Evolutionary conservation across 371 early-diverging fungal genomes (phyloP), one percentile per base, ranked within the genome.

Genomic region (Rhizopus sp.): DNA sequence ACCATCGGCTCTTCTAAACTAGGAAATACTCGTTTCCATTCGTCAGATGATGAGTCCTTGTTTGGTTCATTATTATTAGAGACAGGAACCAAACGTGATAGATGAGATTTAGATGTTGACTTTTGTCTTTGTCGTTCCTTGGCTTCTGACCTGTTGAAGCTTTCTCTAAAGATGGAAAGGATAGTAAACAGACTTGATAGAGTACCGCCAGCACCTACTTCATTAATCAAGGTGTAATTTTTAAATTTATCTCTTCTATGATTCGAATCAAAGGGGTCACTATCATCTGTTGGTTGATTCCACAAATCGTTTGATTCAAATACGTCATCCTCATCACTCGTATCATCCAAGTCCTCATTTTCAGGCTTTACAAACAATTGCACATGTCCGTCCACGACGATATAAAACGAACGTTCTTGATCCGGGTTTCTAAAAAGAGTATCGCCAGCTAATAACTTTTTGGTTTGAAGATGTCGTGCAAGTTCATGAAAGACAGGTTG

Each of bases 401-500:
- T 91, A 66, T 92, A 95, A 69, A 97, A 97, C 10, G 84, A 89
- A 40, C 78, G 70, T 59, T 86, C 87, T 47, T 92, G 88, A 33
- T 87, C 87, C 30, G 86, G 88, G 56, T 87, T 78, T 66, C 88
- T 82, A 66, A 90, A 88, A 63, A 95, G 80, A 48, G 90, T 88
- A 63, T 96, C 94, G 30, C 94, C 96, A 7, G 91, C 92, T 41
- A 91, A 75, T 50, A 95, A 68, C 35, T 91, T 87, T 41, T 89
- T 88, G 0, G 94, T 95, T 68, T 93, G 91, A 50, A 93, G 70
- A 64, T 92, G 89, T 31, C 94, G 76, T 5, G 94, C 90, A 35
- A 98, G 81, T 68, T 98, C 97, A 73, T 93, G 92, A 72, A 98
- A 95, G 41, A 98, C 96, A 5, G 94, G 94, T 62, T 93, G 85